Base-by-base conservation (phyloP, 2,329 filamentous ascomycete species). In the Myriosclerotinia duriaeana region DNA sequence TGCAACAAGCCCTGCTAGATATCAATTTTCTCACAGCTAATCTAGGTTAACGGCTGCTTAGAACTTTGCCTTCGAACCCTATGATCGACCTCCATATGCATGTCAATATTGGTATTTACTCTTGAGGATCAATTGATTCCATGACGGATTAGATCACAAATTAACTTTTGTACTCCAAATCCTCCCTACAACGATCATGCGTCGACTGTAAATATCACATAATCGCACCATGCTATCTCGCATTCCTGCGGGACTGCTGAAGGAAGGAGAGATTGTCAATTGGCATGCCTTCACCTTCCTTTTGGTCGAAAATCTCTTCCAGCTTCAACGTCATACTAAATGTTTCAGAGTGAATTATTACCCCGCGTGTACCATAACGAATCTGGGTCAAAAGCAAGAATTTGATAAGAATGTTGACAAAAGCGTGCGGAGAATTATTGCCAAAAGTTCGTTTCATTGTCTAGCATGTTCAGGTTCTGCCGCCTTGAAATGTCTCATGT, bases 341-440 rank as follows among this genome's bases (percentile, higher is more conserved):
- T 11, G 0, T 38, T 36, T 46, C 30, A 34, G 12, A 22, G 42
- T 34, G 26, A 22, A 38, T 48, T 5, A 34, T 11, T 4, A 11
- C 14, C 12, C 14, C 6, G 3, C 12, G 0, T 20, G 2, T 26
- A 22, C 30, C 48, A 11, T 20, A 15, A 6, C 20, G 2, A 2
- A 59, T 22, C 7, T 14, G 12, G 11, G 15, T 8, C 15, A 6
- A 22, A 38, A 48, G 30, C 3, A 36, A 12, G 0, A 12, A 22
- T 11, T 60, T 9, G 5, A 22, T 38, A 11, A 48, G 1, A 12
- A 17, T 0, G 5, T 22, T 26, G 42, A 22, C 3, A 17, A 3
- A 38, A 50, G 1, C n/a, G 0, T 3, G 9, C 1, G 1, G 12
- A 14, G 11, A 4, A 5, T 7, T 15, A 20, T 3, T 15, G 1